Conservation (phyloP, 2,329 filamentous ascomycete genomes). For the Penicillium sp. region DNA sequence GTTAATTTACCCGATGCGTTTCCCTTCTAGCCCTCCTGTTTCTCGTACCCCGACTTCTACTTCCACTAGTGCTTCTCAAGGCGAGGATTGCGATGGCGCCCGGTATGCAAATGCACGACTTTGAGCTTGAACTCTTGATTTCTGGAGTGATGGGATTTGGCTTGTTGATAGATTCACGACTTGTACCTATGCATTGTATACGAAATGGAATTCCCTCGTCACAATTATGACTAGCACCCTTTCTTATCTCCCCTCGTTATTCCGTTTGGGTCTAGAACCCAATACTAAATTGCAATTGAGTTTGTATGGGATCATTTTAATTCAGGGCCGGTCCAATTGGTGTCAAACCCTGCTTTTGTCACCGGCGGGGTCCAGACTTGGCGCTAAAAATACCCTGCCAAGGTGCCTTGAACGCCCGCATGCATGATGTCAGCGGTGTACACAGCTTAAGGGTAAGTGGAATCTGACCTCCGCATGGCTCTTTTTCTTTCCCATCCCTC, state of each 20-base stretch:
- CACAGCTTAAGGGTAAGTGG: slow-evolving; percentile 16
- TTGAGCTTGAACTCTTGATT: slow-evolving; percentile 15
- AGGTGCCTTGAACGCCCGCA: slow-evolving; percentile 6
- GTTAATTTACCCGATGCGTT: slow-evolving; percentile 28
- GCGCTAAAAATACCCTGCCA: slow-evolving; percentile 23
- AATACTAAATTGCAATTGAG: neutral
- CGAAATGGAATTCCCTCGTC: slow-evolving; percentile 9
- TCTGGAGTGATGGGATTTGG: slow-evolving; percentile 11
- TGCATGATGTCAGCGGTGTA: slow-evolving; percentile 24
- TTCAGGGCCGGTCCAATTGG: slow-evolving; percentile 4
- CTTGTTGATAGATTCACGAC: slow-evolving; percentile 28
- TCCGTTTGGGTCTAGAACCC: neutral
- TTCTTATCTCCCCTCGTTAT: neutral
- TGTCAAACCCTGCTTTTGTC: slow-evolving; percentile 3
- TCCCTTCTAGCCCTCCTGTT: slow-evolving; percentile 25
- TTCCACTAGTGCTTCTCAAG: slow-evolving; percentile 18
- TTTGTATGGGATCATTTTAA: neutral
- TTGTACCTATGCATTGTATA: slow-evolving; percentile 26
- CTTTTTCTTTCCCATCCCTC: slow-evolving; percentile 7
- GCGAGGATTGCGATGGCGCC: slow-evolving; percentile 21
- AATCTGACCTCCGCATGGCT: neutral
- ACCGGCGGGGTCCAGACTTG: slow-evolving; percentile 14
- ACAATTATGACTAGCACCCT: neutral
- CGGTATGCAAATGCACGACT: slow-evolving; percentile 26
- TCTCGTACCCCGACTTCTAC: slow-evolving; percentile 21